These are phyloP conservation scores for Mucor circinelloides DNA, from an alignment of 371 early-diverging fungal genomes.

Conservation along the genomic window DNA sequence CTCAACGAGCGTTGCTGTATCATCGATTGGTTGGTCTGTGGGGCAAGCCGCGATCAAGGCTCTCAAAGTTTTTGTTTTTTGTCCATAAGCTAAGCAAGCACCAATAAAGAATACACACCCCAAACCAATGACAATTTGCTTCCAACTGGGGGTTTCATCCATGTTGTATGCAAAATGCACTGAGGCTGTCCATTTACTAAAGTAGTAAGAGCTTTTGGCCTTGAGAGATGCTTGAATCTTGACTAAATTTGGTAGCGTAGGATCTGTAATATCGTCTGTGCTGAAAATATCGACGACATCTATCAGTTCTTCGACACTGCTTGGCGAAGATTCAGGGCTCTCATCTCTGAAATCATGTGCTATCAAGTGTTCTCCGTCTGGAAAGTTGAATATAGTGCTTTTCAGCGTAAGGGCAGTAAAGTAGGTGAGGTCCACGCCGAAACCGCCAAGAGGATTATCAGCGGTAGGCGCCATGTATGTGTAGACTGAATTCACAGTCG, in stretches of 20 bases:
- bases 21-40: not conserved
- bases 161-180: not conserved
- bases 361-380: not conserved
- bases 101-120: not conserved
- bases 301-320: no score
- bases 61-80: not conserved
- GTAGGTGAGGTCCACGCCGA: not conserved
- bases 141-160: not conserved
- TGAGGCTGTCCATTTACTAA: not conserved
- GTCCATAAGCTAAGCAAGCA: not conserved
- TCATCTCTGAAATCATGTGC: not conserved
- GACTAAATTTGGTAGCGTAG: not conserved
- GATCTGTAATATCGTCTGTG: not conserved
- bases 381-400: not conserved
- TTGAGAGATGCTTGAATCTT: not conserved
- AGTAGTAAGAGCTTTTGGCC: not conserved
- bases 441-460: not conserved
- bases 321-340: no score
- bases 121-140: not conserved
- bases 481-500: not conserved
- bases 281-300: not conserved
- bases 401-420: not conserved
- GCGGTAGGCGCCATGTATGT: not conserved
- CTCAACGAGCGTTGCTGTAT: not conserved
- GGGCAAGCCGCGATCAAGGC: not conserved